Base-by-base conservation (phyloP, 2,329 filamentous ascomycete species). In the Emmonsia crescens region DNA sequence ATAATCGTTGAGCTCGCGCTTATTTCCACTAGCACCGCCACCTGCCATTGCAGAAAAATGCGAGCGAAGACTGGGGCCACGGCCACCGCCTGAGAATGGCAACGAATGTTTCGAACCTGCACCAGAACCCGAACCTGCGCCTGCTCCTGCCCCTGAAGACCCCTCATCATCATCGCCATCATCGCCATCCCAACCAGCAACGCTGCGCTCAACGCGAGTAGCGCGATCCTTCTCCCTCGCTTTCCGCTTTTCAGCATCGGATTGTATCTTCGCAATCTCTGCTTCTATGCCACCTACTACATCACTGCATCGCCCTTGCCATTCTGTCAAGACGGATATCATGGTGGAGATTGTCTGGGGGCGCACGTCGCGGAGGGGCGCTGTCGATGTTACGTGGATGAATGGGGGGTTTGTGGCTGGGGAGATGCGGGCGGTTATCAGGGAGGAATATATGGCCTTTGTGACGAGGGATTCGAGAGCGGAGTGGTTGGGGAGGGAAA, bases 401-500 rank as follows among this genome's bases (percentile, higher is more conserved):
- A 83, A 82, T 40, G 87, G 84, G 61, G 87, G 82, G 62, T 84
- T 84, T 3, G 92, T 90, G 71, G 96, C 89, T 3, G 94, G 91
- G 72, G 96, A 91, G 61, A 99, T 86, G 48, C 89, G 92, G 6
- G 88, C 93, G 46, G 84, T 82, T 57, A 99, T 77, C 1, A 99
- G 83, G 48, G 88, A 89, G 5, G 88, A 85, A 78, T 96, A 97
- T 71, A 96, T 88, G 68, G 91, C 89, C 44, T 86, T 85, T 67
- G 93, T 94, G 67, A 97, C 85, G 63, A 96, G 84, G 66, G 88
- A 84, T 79, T 99, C 94, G 60, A 99, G 85, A 52, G 89, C 85
- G 49, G 87, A 82, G 29, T 83, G 72, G 40, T 83, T 84, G 36
- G 82, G 71, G 19, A 97, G 85, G 60, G 82, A 84, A 52, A 99